Conservation (phyloP, 306 rosid species). For the apple (Malus domestica) region ASM211411v1 NC_041803.1:51298501-51299000, state of each 20-base stretch:
- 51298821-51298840: neutral
- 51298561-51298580: neutral
- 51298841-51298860: too few species aligned
- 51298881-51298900: too few species aligned
- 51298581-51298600: neutral
- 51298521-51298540: neutral
- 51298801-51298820: neutral
- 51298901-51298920: too few species aligned
- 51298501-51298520: neutral
- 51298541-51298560: neutral
- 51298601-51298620: neutral
- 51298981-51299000: neutral
- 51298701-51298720: too few species aligned
- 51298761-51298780: neutral
- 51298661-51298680: neutral
- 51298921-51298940: neutral
- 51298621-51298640: too few species aligned
- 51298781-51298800: neutral
- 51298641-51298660: too few species aligned
- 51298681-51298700: neutral
- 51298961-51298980: neutral
- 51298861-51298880: too few species aligned
- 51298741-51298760: too few species aligned
- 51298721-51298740: too few species aligned
- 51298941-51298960: too few species aligned